A percentile compares a stretch with the other conserved stretches of the same genome.
Conservation (phyloP, 805 yeast species). For the Schwanniomyces vanrijiae region DNA sequence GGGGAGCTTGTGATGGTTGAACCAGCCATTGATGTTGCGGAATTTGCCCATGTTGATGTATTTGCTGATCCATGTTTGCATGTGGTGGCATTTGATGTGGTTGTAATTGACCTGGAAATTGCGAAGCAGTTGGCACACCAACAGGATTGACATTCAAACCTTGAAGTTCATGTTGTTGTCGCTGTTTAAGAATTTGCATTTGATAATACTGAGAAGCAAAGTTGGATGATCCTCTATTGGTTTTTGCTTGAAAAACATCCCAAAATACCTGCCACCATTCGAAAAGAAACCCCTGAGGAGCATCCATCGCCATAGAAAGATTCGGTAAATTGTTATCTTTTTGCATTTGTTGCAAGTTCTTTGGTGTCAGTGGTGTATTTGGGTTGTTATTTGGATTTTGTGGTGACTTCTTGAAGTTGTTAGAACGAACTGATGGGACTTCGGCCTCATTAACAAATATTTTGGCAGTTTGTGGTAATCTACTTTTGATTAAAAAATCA, state of each 20-base stretch:
- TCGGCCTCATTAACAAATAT: conserved; percentile 78
- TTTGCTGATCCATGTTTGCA: conserved; percentile 27
- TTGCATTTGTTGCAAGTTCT: conserved; percentile 20
- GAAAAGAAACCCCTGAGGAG: conserved; percentile 81
- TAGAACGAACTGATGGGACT: conserved; percentile 37
- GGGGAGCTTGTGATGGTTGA: conserved; percentile 6
- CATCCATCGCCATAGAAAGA: conserved; percentile 62
- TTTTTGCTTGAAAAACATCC: conserved; percentile 86
- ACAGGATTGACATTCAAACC: conserved; percentile 32
- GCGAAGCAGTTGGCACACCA: conserved; percentile 16
- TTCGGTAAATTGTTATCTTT: conserved; percentile 48
- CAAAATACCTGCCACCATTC: conserved; percentile 98
- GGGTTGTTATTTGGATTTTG: conserved; percentile 8
- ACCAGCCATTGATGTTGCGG: conserved; percentile 10
- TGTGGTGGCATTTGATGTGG: conserved; percentile 23
- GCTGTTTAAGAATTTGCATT: conserved; percentile 56
- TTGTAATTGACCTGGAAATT: conserved; percentile 10
- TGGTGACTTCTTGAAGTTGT: conserved; percentile 28
- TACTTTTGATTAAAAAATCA: conserved; percentile 77
- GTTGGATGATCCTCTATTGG: conserved; percentile 58
- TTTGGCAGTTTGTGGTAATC: conserved; percentile 69
- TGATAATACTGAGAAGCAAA: conserved; percentile 73
- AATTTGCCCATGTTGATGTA: conserved; percentile 10
- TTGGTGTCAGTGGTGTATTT: conserved; percentile 6
- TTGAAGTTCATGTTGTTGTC: conserved; percentile 54